phyloP scores from a whole-genome alignment of 352 stramenopile genomes.

The Pythium aphanidermatum region DNA sequence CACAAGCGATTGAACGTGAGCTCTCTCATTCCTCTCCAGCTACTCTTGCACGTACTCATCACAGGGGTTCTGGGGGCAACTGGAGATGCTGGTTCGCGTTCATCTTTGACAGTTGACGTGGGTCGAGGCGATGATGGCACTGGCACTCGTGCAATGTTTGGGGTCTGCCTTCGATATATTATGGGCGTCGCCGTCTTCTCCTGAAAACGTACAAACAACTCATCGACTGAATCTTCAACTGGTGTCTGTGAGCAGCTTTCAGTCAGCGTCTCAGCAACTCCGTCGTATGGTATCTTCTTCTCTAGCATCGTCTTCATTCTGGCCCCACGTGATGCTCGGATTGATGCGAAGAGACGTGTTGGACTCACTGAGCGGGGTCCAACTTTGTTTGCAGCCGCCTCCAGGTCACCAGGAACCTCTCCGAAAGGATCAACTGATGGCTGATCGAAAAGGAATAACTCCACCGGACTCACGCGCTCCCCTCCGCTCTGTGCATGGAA shows the following conservation, averaged over 20 bases:
- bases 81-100: no score
- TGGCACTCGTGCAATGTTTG: neutral
- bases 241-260: neutral
- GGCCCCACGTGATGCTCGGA: conserved; percentile 6
- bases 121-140: neutral
- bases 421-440: no score
- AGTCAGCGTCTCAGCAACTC: neutral
- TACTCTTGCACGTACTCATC: no score
- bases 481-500: neutral
- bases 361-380: neutral
- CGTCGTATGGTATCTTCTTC: neutral
- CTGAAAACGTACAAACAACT: no score
- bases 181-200: neutral
- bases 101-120: no score
- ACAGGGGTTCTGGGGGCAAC: no score
- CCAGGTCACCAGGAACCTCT: no score
- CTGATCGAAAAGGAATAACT: no score
- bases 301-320: conserved; percentile 9
- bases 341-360: conserved; percentile 7
- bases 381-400: no score
- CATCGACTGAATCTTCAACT: no score
- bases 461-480: neutral
- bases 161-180: neutral
- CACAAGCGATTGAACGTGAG: neutral
- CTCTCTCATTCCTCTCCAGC: no score